Conservation (phyloP, 129 eudicot genomes). For the Helianthus tuberosus region DNA sequence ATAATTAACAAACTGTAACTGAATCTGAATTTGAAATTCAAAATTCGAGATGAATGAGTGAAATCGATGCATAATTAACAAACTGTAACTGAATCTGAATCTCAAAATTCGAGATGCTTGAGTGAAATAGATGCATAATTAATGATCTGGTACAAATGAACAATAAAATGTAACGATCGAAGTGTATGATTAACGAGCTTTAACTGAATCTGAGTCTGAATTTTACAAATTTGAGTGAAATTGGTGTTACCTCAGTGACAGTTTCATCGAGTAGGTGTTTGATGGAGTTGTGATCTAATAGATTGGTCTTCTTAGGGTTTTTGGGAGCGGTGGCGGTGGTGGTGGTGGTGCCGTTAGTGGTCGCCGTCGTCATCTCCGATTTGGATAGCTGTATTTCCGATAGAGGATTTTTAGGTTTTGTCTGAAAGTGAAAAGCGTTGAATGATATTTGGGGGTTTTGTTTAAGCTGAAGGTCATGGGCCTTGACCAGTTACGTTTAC, state of each 20-base stretch:
- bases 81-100: too few species aligned
- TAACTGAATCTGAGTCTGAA: too few species aligned
- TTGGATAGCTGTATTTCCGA: conserved; percentile 39
- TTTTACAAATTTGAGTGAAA: too few species aligned
- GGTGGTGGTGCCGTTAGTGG: conserved; percentile 27
- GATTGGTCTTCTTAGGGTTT: conserved; percentile 65
- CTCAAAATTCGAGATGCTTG: too few species aligned
- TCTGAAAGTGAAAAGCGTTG: conserved; percentile 30
- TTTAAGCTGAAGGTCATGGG: conserved; percentile 10
- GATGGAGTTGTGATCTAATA: conserved; percentile 83
- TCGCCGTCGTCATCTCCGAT: conserved; percentile 40
- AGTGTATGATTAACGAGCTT: too few species aligned
- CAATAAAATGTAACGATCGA: too few species aligned
- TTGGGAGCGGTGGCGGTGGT: conserved; percentile 34
- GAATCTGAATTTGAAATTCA: too few species aligned
- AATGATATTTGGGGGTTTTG: conserved; percentile 20
- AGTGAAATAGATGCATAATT: too few species aligned
- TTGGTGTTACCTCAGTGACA: conserved; percentile 65
- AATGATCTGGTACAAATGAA: background rate
- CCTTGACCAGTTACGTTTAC: background rate
- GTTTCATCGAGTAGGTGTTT: conserved; percentile 91
- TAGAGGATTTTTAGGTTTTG: conserved; percentile 43
- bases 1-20: too few species aligned
- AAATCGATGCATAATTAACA: too few species aligned
- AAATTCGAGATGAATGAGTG: too few species aligned